A percentile compares a stretch with the other conserved stretches of the same genome.
These are phyloP conservation scores for Peronospora destructor DNA, from an alignment of 352 stramenopile genomes.

Conservation along the genomic window DNA sequence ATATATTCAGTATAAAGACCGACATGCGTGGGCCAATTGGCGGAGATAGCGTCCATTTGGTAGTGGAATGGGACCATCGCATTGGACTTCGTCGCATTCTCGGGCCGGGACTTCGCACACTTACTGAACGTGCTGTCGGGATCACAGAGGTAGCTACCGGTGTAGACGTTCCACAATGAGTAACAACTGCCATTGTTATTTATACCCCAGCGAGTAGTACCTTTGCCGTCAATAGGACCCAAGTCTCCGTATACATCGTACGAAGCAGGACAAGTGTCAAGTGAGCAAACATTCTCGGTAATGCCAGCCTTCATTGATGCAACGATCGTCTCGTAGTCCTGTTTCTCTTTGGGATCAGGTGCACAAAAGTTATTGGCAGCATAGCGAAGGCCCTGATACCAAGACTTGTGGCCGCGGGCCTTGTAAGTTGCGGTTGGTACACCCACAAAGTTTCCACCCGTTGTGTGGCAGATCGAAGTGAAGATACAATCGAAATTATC, in stretches of 20 bases:
- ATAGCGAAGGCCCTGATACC: slow-evolving; percentile 58
- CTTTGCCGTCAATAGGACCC: slow-evolving; percentile 31
- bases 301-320: slow-evolving; percentile 30
- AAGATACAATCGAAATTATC: slow-evolving; percentile 30
- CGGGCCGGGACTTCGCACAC: slow-evolving; percentile 33
- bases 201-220: slow-evolving; percentile 42
- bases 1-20: slow-evolving; percentile 48
- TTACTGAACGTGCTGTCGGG: slow-evolving; percentile 38
- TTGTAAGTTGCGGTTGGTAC: slow-evolving; percentile 36
- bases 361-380: slow-evolving; percentile 41
- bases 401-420: slow-evolving; percentile 37
- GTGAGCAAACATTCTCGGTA: slow-evolving; percentile 34
- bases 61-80: slow-evolving; percentile 63
- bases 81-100: slow-evolving; percentile 28
- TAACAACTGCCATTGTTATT: slow-evolving; percentile 66
- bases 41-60: slow-evolving; percentile 71
- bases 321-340: slow-evolving; percentile 26
- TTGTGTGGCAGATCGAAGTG: slow-evolving; percentile 32
- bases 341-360: slow-evolving; percentile 10
- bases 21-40: slow-evolving; percentile 64
- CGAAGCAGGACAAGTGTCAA: slow-evolving; percentile 37
- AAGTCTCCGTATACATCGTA: slow-evolving; percentile 41
- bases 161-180: slow-evolving; percentile 56
- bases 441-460: slow-evolving; percentile 36
- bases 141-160: slow-evolving; percentile 51